These are phyloP conservation scores for Blepharisma stoltei DNA, from an alignment of 73 alveolate genomes.

Conservation along the genomic window DNA sequence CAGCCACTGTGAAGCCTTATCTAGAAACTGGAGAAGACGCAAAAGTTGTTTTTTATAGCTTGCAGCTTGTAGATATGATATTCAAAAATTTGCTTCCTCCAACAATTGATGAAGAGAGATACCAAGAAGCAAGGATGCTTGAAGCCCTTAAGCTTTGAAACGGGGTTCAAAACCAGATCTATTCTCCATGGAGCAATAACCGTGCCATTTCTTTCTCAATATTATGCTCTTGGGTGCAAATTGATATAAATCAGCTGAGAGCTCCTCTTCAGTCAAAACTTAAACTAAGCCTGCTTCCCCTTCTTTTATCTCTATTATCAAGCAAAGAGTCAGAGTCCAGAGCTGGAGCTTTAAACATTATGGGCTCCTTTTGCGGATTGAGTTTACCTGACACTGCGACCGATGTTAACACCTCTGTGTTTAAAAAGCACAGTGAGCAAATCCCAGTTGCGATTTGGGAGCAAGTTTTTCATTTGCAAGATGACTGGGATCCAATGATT, in stretches of 20 bases:
- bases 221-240: conserved; percentile 39
- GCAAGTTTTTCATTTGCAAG: conserved; percentile 50
- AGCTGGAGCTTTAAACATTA: conserved; percentile 59
- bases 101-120: conserved; percentile 42
- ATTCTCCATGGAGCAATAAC: conserved; percentile 52
- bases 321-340: conserved; percentile 55
- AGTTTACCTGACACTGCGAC: conserved; percentile 31
- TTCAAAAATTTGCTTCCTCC: conserved; percentile 49
- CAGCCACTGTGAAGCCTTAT: background rate
- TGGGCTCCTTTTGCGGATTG: conserved; percentile 71
- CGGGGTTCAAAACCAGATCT: conserved; percentile 35
- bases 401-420: conserved; percentile 28
- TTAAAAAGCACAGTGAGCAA: conserved; percentile 32
- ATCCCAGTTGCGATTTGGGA: conserved; percentile 57
- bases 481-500: conserved; percentile 62
- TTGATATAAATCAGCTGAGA: conserved; percentile 30
- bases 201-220: conserved; percentile 43
- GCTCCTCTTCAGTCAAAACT: conserved; percentile 35
- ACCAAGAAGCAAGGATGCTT: conserved; percentile 41
- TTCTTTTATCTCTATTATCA: conserved; percentile 37
- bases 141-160: conserved; percentile 47
- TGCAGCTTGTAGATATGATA: conserved; percentile 43
- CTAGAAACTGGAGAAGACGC: conserved; percentile 39
- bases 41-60: conserved; percentile 40
- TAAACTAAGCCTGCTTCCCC: conserved; percentile 35